Evolutionary conservation across 139 green algal genomes (phyloP).

Genomic region (Gonium pectorale): DNA sequence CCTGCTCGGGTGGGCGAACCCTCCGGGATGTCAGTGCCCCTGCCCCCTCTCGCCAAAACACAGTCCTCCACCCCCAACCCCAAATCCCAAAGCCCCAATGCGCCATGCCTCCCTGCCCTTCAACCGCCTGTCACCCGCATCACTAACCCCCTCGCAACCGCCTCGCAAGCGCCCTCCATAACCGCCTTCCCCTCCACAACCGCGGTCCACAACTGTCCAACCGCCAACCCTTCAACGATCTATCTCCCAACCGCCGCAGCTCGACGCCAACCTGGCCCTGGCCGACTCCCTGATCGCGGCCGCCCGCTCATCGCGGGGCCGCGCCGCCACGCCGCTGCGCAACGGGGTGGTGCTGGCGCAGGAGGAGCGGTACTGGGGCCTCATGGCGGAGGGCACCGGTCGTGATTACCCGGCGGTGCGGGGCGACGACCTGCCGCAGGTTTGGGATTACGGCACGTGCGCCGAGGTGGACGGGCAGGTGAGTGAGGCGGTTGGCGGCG

Average conservation of each 20-base stretch:
- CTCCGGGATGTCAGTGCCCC: too few relatives aligned
- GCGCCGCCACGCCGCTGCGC: not conserved
- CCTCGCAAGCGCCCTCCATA: too few relatives aligned
- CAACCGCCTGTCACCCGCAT: too few relatives aligned
- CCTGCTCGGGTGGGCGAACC: too few relatives aligned
- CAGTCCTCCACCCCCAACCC: too few relatives aligned
- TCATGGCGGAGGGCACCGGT: constrained; percentile 43
- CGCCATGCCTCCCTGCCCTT: too few relatives aligned
- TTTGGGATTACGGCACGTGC: constrained; percentile 69
- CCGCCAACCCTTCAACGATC: not conserved
- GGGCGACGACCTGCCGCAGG: not conserved
- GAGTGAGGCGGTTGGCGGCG: too few relatives aligned
- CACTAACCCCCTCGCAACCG: too few relatives aligned
- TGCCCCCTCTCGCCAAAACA: too few relatives aligned
- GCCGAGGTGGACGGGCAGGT: constrained; percentile 59
- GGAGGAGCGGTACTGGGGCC: constrained; percentile 52
- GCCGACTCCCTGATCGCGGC: constrained; percentile 50
- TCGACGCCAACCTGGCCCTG: constrained; percentile 56
- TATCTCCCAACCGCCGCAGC: constrained; percentile 9
- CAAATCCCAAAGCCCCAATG: too few relatives aligned
- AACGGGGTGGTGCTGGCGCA: not conserved
- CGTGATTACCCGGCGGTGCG: constrained; percentile 28
- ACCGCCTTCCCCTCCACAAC: too few relatives aligned
- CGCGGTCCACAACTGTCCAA: not conserved
- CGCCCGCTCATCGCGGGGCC: not conserved